Conservation (phyloP, 139 green algal genomes). For the Coccomyxa sp. region DNA sequence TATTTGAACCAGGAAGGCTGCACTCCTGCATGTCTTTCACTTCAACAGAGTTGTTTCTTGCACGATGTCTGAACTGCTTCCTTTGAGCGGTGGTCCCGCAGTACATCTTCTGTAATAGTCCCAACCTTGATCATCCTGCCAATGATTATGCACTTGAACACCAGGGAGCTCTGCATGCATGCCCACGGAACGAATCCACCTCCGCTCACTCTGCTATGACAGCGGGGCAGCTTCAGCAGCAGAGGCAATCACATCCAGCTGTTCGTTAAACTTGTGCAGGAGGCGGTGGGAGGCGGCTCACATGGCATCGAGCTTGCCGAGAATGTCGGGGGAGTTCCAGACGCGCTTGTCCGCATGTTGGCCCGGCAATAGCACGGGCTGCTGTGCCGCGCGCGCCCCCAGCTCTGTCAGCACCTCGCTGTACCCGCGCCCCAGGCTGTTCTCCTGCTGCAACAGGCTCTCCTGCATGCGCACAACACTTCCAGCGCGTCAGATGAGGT, state of each 20-base stretch:
- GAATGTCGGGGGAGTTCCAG: background rate
- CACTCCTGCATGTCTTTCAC: background rate
- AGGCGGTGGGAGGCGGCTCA: background rate
- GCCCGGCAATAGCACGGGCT: background rate
- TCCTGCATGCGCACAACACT: background rate
- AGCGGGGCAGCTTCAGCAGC: too few species aligned
- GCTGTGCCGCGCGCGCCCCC: background rate
- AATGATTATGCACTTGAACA: too few species aligned
- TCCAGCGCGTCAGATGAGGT: background rate
- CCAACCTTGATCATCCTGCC: too few species aligned
- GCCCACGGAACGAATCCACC: too few species aligned
- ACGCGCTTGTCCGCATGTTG: background rate
- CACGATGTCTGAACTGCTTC: background rate
- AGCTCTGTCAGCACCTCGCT: background rate
- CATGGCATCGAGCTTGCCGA: conserved; percentile 12
- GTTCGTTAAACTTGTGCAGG: too few species aligned
- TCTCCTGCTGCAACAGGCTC: conserved; percentile 15
- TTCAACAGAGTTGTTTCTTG: background rate
- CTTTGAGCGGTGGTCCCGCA: background rate
- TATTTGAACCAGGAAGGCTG: background rate
- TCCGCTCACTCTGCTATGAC: too few species aligned
- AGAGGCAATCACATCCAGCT: too few species aligned
- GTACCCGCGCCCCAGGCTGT: background rate
- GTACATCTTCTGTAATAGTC: too few species aligned
- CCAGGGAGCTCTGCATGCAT: too few species aligned